Percentiles rank a stretch among this genome's conserved stretches.
These are phyloP conservation scores for Limonomyces culmigenus DNA, from an alignment of 1,284 basidiomycete species.

Conservation along the genomic window DNA sequence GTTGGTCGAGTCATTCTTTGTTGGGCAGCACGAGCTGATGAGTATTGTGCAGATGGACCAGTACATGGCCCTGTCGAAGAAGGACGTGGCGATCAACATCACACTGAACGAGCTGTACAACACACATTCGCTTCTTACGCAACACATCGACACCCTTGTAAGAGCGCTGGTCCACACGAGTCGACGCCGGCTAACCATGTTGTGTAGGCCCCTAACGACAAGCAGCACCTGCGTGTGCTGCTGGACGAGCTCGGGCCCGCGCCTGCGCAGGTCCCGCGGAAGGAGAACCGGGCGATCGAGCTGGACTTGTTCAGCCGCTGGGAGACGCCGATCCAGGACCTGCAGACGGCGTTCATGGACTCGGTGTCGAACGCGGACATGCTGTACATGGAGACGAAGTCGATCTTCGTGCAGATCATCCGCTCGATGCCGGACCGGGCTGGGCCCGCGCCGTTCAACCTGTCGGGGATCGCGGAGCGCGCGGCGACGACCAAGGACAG, in stretches of 20 bases:
- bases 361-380: constrained; percentile 96
- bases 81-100: constrained; percentile 94
- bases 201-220: constrained; percentile 83
- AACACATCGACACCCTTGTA: constrained; percentile 90
- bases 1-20: constrained; percentile 28
- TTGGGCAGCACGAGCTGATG: too few species aligned
- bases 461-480: constrained; percentile 80
- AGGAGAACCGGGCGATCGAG: constrained; percentile 92
- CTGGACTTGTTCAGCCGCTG: constrained; percentile 90
- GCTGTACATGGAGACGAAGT: constrained; percentile 99
- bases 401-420: constrained; percentile 94
- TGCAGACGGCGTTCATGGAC: constrained; percentile 93
- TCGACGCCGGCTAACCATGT: neutral
- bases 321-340: constrained; percentile 98
- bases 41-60: constrained; percentile 72
- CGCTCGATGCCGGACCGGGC: constrained; percentile 81
- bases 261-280: constrained; percentile 88
- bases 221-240: constrained; percentile 90
- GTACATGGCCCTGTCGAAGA: constrained; percentile 99
- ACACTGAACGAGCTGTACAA: constrained; percentile 99
- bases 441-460: constrained; percentile 78
- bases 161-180: constrained; percentile 16
- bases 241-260: constrained; percentile 91
- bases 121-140: constrained; percentile 86
- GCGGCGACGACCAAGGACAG: constrained; percentile 97